A percentile compares a stretch with the other conserved stretches of the same genome.
Conservation (phyloP, 805 yeast genomes). For the Suhomyces vadensis region DNA sequence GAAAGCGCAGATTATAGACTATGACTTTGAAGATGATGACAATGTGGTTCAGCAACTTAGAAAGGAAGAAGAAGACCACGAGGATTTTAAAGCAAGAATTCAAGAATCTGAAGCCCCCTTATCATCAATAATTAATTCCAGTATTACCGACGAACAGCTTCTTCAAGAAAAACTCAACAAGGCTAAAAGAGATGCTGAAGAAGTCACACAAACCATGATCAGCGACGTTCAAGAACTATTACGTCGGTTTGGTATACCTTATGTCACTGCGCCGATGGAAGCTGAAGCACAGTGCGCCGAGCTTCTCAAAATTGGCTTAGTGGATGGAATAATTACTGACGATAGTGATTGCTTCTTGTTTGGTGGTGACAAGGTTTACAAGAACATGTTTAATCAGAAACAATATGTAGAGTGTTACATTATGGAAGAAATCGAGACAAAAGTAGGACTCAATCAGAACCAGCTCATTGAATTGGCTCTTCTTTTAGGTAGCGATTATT, state of each 20-base stretch:
- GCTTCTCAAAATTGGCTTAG: constrained; percentile 62
- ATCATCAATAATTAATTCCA: constrained; percentile 28
- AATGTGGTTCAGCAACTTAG: constrained; percentile 60
- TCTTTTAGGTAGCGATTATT: constrained; percentile 90
- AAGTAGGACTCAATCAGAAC: constrained; percentile 62
- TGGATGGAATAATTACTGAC: constrained; percentile 95
- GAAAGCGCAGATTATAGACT: constrained; percentile 44
- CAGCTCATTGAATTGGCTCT: constrained; percentile 79
- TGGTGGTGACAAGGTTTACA: constrained; percentile 82
- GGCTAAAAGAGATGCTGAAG: constrained; percentile 86
- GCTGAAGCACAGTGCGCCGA: constrained; percentile 99
- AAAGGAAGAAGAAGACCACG: constrained; percentile 74
- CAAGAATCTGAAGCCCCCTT: constrained; percentile 20
- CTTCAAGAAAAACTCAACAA: constrained; percentile 63
- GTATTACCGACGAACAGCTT: constrained; percentile 45
- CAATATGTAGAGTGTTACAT: constrained; percentile 86
- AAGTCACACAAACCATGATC: constrained; percentile 83
- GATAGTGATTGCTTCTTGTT: constrained; percentile 95
- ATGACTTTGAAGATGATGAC: constrained; percentile 76
- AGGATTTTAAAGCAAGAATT: constrained; percentile 50
- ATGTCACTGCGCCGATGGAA: constrained; percentile 95
- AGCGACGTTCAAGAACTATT: constrained; percentile 87
- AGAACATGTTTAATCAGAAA: constrained; percentile 92
- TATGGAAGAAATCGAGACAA: constrained; percentile 54
- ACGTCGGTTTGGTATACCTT: constrained; percentile 90